Evolutionary conservation across 108 stramenopile species (phyloP), one percentile per base, ranked within the genome.

Genomic region (Parmales sp.): DNA sequence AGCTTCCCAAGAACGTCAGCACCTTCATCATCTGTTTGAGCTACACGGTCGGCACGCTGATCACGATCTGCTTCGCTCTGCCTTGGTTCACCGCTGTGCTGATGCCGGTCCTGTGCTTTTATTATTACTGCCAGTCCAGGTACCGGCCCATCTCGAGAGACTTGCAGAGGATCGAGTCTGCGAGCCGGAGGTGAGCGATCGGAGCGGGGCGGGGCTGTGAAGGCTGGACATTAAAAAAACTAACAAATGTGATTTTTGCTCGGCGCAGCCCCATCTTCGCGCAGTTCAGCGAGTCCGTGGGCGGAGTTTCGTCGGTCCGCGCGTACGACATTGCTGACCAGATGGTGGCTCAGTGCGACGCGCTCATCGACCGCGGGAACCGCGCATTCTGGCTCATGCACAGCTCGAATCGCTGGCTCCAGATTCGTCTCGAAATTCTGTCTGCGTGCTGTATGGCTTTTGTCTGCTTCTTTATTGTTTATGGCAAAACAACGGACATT

Each of bases 251-350:
- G n/a, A n/a, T n/a, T n/a, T n/a, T n/a, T n/a, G n/a, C 76, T 74
- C 64, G 8, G 25, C 70, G 74, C 19, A 88, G 86, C n/a, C 96
- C 96, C 22, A 84, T 97, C 1, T 97, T 86, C 78, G 80, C 91
- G 11, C 90, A 91, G 45, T 97, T 97, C 72, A 78, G 86, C n/a
- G 94, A 97, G 85, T 91, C 91, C 8, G 73, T 97, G 18, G 87
- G 85, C 25, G 96, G 96, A 1, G 74, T 92, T 16, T 67, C 82
- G 31, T 92, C 94, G 46, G 93, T 97, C 63, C 83, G 96, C 11
- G 93, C 94, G 3, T 97, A 77, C 68, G 89, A 82, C 13, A 60
- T 77, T 38, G 50, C 72, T 2, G 66, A 68, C 7, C 68, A 78
- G 26, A 90, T 94, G 48, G 50, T 64, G 26, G 22, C 69, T 18